Base-by-base conservation (phyloP, 306 rosid species). In the Corylus avellana region DNA sequence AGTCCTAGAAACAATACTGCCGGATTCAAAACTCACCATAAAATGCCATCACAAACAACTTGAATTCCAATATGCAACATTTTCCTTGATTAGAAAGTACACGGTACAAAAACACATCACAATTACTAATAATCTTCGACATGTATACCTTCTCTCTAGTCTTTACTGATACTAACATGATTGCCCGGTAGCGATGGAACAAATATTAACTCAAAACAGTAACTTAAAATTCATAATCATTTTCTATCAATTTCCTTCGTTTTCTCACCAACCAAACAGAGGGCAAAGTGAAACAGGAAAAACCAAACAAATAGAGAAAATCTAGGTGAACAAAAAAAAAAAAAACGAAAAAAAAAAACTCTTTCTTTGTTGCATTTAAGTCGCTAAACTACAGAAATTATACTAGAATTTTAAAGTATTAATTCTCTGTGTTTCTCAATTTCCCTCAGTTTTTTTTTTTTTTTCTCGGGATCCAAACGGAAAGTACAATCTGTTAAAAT, bases 391-490 rank as follows among this genome's bases (percentile, higher is more conserved):
- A 68, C 27, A 17, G 29, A n/a, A 42, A 68, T 8, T 10, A 10
- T 2, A 27, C 8, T 67, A 25, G n/a, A 29, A 62, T 62, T 62
- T 62, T 7, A 32, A 67, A 39, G 49, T 37, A 8, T 39, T 8
- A 67, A 37, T 8, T 9, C 72, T 69, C 53, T 4, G 20, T 46
- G 17, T 39, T 27, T 9, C 22, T 5, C 29, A 42, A 57, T 75
- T 18, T 47, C 49, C 79, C 51, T 25, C 42, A 7, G 32, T 48
- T 81, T 32, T 32, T 22, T 22, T 22, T 22, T 22, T 22, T 22
- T 22, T 32, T 75, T 77, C 79, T 68, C 66, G 16, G 51, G n/a
- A 77, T 57, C 42, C 79, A 73, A 55, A 77, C 70, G 70, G 79
- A 81, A 50, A 50, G 20, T 9, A 25, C 35, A 55, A 79, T 59